Evolutionary conservation across 306 rosid species (phyloP), one percentile per base, ranked within the genome.

Genomic region (Carpinus fangiana): DNA sequence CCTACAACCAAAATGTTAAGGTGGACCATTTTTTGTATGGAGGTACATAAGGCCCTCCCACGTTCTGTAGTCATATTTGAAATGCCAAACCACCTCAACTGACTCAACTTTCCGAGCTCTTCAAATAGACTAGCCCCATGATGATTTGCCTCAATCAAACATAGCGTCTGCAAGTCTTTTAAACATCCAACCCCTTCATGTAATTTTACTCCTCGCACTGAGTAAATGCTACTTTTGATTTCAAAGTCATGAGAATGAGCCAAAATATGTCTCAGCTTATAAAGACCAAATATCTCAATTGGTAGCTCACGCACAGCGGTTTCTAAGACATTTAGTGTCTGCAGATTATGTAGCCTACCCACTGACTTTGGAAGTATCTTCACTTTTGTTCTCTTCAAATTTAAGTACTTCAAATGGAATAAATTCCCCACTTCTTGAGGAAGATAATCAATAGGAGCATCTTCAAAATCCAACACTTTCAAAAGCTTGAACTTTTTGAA

Each of bases 161-260:
- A 0, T 5, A 70, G 70, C 0, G 5, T 26, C 16, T 70, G 76
- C 20, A 78, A 20, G 4, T 26, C 48, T 9, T 4, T 56, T 70
- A 70, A 18, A 46, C 61, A 31, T 23, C 81, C 81, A 26, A 78
- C 28, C 50, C 59, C 51, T 8, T 78, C 67, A n/a, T 78, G 60
- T 43, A 77, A 5, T 3, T 54, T 11, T 31, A 68, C 74, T 43
- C 70, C 76, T 56, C 26, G 70, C 43, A 45, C 0, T 1, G 70
- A 56, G 7, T 6, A 12, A 17, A 73, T 14, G 34, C 21, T 31
- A 73, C 14, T 21, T 9, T 60, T 1, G 3, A 48, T 21, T 54
- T 46, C 60, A 9, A 4, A 43, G 17, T 78, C 51, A 23, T 8
- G 1, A 6, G 66, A 57, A 46, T 70, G 41, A 8, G 76, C 73